Base-by-base conservation (phyloP, 495 filamentous ascomycete genomes). In the Lasiosphaeria miniovina region DNA sequence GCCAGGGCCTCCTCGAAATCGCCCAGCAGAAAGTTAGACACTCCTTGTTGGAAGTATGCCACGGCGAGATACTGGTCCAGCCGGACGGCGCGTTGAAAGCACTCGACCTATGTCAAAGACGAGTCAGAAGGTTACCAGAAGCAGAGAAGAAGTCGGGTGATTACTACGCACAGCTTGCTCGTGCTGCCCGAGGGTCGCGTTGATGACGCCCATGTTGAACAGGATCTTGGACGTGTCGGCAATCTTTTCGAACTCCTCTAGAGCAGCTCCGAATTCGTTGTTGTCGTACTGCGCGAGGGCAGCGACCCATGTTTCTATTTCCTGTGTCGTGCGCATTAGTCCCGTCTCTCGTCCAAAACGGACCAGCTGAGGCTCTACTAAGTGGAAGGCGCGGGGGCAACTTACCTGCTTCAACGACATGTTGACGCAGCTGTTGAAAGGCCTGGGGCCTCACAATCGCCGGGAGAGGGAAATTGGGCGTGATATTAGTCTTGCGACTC, bases 191-290 rank as follows among this genome's bases (percentile, higher is more conserved):
- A 99, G 77, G 0, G 94, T 98, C 9, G 94, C 94, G 82, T 94
- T 90, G 71, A 99, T 98, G 52, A 99, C 94, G 55, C 95, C 94
- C 75, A 92, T 94, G 71, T 99, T 99, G 81, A 99, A 99, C 46
- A 95, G 79, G 59, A 99, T 99, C 80, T 96, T 98, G 53, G 95
- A 97, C 3, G 94, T 99, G 71, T 98, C 95, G 55, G 91, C 81
- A 67, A 98, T 96, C 57, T 77, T 80, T 54, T 90, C 88, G 68
- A 98, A 99, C 57, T 85, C 80, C 65, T 83, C 83, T 58, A 98
- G 73, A 5, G 95, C 84, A 61, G 90, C 84, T 61, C 96, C 94
- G 74, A 95, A 98, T 66, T 98, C 90, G 77, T 96, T 93, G 71
- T 90, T 90, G 75, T 99, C 94, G 77, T 98, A 99, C 68, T 88